Evolutionary conservation across 1,284 basidiomycete genomes (phyloP), one percentile per base, ranked within the genome.

Genomic region (Ustilago cynodontis): DNA sequence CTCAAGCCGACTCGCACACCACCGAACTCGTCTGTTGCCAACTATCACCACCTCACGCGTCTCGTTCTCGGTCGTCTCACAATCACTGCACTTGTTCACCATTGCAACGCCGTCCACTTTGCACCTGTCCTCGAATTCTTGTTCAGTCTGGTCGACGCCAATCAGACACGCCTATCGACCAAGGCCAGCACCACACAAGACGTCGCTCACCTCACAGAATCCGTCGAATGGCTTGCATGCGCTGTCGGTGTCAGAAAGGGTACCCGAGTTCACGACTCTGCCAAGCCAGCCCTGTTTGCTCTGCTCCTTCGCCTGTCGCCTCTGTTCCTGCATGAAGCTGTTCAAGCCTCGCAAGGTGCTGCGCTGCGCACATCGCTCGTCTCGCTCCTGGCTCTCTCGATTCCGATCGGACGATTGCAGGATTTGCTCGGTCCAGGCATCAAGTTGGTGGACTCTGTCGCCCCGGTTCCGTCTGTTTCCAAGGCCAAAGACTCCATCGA

Each of bases 171-270:
- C n/a, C 7, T 61, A 29, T 18, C 29, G 29, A 24, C 54, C 8
- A 47, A 47, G 2, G 20, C 22, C 4, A 33, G 39, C 53, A 53
- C 45, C 6, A 26, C 58, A 16, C 70, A 63, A 20, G 28, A 55
- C 4, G 26, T 66, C 7, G 64, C 65, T 7, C 57, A 65, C 28
- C 67, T 76, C n/a, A 66, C 66, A 6, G 75, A 72, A 58, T 65
- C 65, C 11, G 54, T 82, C 20, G 67, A 71, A 18, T 84, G 80
- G 81, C 73, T 86, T 29, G 70, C 69, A 9, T 73, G 76, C 37
- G 65, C 69, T 13, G 70, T 80, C 4, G 83, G 83, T 45, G 77
- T 80, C 2, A 63, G 84, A 6, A 86, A 86, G 63, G 84, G 84
- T 18, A 73, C 70, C 18, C 78, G 84, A 14, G 76, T 86, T 10